These are phyloP conservation scores for Leccinum olivaceoglutinosum DNA, from an alignment of 1,284 basidiomycete genomes.

Conservation along the genomic window DNA sequence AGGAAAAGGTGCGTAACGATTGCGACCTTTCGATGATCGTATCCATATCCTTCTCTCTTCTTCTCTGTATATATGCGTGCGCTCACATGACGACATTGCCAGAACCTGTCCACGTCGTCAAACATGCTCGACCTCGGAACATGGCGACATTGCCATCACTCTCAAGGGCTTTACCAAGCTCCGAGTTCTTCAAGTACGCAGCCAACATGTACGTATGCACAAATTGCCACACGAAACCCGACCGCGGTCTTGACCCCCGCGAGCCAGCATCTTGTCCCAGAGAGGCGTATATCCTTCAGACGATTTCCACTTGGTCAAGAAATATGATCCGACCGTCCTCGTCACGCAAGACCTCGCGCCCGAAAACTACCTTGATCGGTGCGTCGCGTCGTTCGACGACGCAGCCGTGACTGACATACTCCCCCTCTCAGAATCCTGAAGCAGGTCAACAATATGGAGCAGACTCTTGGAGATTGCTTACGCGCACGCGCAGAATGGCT, in stretches of 20 bases:
- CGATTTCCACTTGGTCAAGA: constrained; percentile 99
- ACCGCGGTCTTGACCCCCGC: neutral
- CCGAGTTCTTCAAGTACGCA: constrained; percentile 96
- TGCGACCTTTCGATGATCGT: too few species aligned
- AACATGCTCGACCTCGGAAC: too few species aligned
- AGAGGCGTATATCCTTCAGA: constrained; percentile 95
- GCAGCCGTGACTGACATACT: too few species aligned
- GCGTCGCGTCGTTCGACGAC: constrained; percentile 13
- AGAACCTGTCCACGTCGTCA: too few species aligned
- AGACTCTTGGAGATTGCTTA: too few species aligned
- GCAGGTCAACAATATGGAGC: too few species aligned
- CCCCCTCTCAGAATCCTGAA: too few species aligned
- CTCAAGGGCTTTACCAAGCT: constrained; percentile 93
- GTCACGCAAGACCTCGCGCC: constrained; percentile 91
- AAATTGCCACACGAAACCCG: neutral
- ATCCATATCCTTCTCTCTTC: too few species aligned
- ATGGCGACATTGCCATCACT: constrained; percentile 55
- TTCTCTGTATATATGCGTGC: too few species aligned
- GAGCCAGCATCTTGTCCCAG: constrained; percentile 78
- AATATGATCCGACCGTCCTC: constrained; percentile 94
- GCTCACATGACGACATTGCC: too few species aligned
- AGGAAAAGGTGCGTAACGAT: too few species aligned
- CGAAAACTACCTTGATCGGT: constrained; percentile 88
- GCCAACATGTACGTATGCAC: constrained; percentile 76
- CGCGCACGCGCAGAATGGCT: too few species aligned